Evolutionary conservation across 202 grass and related monocot species (phyloP).

Genomic region (Alloteropsis angusta): DNA sequence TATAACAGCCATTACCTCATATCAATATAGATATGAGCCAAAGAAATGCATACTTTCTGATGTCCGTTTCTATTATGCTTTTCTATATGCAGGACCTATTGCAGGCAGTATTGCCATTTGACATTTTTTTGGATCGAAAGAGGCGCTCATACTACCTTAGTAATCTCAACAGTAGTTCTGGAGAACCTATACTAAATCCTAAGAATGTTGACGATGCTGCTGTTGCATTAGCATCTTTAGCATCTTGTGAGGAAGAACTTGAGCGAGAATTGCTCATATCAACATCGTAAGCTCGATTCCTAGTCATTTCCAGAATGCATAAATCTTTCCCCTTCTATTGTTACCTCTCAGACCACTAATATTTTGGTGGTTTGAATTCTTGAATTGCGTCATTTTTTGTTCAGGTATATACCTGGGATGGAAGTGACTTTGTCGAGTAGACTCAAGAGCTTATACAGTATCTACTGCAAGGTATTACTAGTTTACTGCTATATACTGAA

Average conservation of each 20-base stretch:
- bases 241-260: constrained; percentile 92
- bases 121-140: constrained; percentile 79
- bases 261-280: constrained; percentile 88
- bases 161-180: constrained; percentile 71
- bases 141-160: constrained; percentile 77
- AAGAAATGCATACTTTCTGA: constrained; percentile 7
- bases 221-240: constrained; percentile 81
- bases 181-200: constrained; percentile 42
- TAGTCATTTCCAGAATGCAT: constrained; percentile 20
- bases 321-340: background rate
- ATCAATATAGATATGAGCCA: constrained; percentile 22
- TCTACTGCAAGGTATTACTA: constrained; percentile 78
- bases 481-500: background rate
- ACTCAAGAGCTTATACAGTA: constrained; percentile 92
- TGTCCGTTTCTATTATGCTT: constrained; percentile 13
- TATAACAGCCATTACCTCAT: background rate
- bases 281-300: constrained; percentile 65
- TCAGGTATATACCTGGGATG: constrained; percentile 98
- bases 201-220: constrained; percentile 64
- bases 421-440: constrained; percentile 90
- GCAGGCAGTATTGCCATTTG: constrained; percentile 96
- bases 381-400: constrained; percentile 28
- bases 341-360: constrained; percentile 17
- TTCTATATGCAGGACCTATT: constrained; percentile 62
- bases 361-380: background rate